Percentiles rank a stretch among this genome's conserved stretches.
Conservation (phyloP, 2,329 filamentous ascomycete genomes). For the Didymellaceae sp. region DNA sequence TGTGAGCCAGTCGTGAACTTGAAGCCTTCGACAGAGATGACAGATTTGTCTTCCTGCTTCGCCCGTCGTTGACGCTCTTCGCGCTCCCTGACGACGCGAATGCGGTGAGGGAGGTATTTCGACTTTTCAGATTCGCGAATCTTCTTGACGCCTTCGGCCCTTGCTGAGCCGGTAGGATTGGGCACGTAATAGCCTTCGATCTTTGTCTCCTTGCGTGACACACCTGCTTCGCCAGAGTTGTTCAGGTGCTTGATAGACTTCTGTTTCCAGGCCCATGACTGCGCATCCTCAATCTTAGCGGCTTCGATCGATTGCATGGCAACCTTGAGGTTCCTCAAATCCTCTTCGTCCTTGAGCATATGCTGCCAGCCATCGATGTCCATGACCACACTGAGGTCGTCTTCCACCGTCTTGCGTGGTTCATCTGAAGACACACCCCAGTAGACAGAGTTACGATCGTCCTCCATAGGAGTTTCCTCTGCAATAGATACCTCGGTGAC, state of each 20-base stretch:
- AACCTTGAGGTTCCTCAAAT: slow-evolving; percentile 63
- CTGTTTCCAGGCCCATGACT: slow-evolving; percentile 73
- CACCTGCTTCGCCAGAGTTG: slow-evolving; percentile 61
- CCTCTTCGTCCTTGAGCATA: slow-evolving; percentile 72
- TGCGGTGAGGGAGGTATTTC: slow-evolving; percentile 95
- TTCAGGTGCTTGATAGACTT: slow-evolving; percentile 75
- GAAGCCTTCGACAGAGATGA: slow-evolving; percentile 45
- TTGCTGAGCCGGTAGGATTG: slow-evolving; percentile 82
- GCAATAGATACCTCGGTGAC: slow-evolving; percentile 37
- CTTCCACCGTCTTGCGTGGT: slow-evolving; percentile 69
- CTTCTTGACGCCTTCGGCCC: slow-evolving; percentile 93
- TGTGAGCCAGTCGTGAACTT: slow-evolving; percentile 76
- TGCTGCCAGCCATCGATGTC: slow-evolving; percentile 76
- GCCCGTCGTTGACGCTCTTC: slow-evolving; percentile 87
- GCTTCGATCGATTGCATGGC: slow-evolving; percentile 56
- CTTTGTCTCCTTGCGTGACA: slow-evolving; percentile 59
- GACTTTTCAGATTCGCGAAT: slow-evolving; percentile 98
- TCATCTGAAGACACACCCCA: slow-evolving; percentile 66
- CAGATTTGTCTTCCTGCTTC: slow-evolving; percentile 62
- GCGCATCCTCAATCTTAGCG: slow-evolving; percentile 62
- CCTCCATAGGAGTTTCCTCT: slow-evolving; percentile 42
- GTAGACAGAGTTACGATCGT: slow-evolving; percentile 59
- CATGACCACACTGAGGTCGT: slow-evolving; percentile 67
- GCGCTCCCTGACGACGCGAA: slow-evolving; percentile 89
- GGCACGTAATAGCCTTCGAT: slow-evolving; percentile 80